These are phyloP conservation scores for Mrakiaceae sp. DNA, from an alignment of 1,284 basidiomycete genomes.

Conservation along the genomic window DNA sequence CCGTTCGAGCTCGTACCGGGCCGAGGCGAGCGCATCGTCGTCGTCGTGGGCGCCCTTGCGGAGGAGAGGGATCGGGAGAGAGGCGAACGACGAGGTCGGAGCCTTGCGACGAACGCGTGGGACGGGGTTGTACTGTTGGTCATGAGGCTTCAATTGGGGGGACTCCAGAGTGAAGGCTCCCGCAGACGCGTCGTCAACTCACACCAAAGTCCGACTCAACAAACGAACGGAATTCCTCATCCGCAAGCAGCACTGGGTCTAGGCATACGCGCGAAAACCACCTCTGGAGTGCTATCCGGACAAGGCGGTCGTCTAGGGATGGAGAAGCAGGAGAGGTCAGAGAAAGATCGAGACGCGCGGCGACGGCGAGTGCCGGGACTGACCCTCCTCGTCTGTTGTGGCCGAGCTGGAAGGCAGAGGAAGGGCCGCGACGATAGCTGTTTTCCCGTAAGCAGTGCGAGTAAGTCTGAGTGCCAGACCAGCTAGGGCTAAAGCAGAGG, in stretches of 20 bases:
- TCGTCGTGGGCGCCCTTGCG: constrained; percentile 34
- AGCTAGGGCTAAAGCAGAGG: neutral
- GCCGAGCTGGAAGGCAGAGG: constrained; percentile 86
- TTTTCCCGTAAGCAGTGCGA: neutral
- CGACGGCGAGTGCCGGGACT: constrained; percentile 7
- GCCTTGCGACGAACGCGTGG: constrained; percentile 33
- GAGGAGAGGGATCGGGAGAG: constrained; percentile 16
- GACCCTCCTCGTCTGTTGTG: constrained; percentile 80
- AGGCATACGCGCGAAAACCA: constrained; percentile 85
- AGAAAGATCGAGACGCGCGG: neutral
- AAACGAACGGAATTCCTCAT: constrained; percentile 84
- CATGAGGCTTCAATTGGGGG: neutral
- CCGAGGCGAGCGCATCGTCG: constrained; percentile 59
- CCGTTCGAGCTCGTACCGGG: constrained; percentile 80
- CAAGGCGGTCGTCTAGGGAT: constrained; percentile 61
- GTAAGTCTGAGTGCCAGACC: constrained; percentile 8
- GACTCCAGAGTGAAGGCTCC: neutral
- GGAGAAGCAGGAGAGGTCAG: neutral
- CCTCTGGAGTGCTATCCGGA: constrained; percentile 80
- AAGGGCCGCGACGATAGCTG: constrained; percentile 73
- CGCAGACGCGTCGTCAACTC: constrained; percentile 20
- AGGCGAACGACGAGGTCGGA: constrained; percentile 21
- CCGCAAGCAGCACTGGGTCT: constrained; percentile 68
- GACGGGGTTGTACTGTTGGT: constrained; percentile 17
- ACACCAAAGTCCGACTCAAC: constrained; percentile 89